phyloP scores from a whole-genome alignment of 1,284 basidiomycete species.

The Anthracocystis setariae region DNA sequence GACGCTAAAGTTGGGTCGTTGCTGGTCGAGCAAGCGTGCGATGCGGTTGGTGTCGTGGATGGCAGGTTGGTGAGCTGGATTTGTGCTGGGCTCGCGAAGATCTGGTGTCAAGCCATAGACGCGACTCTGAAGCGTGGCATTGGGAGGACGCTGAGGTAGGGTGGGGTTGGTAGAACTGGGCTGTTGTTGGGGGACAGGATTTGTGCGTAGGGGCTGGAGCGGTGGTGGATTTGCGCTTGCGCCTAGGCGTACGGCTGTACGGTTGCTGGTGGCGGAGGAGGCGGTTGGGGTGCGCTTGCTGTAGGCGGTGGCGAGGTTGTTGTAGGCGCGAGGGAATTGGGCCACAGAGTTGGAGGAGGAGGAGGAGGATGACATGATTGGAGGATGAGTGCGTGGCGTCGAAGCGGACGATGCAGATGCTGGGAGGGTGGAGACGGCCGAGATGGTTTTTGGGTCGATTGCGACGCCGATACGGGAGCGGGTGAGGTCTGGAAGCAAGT shows the following conservation, averaged over 20 bases:
- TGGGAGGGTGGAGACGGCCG: slow-evolving; percentile 16
- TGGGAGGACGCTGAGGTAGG: slow-evolving; percentile 7
- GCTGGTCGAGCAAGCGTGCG: slow-evolving; percentile 34
- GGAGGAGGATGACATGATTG: slow-evolving; percentile 28
- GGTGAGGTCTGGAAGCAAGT: slow-evolving; percentile 18
- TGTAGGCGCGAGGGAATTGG: slow-evolving; percentile 30
- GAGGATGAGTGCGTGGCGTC: slow-evolving; percentile 8
- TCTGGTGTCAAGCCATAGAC: slow-evolving; percentile 46
- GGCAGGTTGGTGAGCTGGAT: slow-evolving; percentile 10
- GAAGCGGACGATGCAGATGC: slow-evolving; percentile 7
- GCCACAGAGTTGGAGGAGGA: slow-evolving; percentile 3
- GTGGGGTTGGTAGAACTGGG: slow-evolving; percentile 19
- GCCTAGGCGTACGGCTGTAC: slow-evolving; percentile 12
- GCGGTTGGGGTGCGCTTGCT: slow-evolving; percentile 39
- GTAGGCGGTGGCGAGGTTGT: slow-evolving; percentile 35
- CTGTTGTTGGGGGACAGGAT: slow-evolving; percentile 14
- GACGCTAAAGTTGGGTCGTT: slow-evolving; percentile 55
- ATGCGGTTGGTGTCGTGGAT: slow-evolving; percentile 29
- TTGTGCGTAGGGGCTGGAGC: not conserved
- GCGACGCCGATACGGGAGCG: slow-evolving; percentile 20
- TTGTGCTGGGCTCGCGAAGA: slow-evolving; percentile 29
- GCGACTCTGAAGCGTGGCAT: slow-evolving; percentile 27
- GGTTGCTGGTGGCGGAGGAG: slow-evolving; percentile 13
- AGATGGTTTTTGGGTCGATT: slow-evolving; percentile 28
- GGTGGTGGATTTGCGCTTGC: slow-evolving; percentile 10